Percentiles rank a stretch among this genome's conserved stretches.
phyloP scores from a whole-genome alignment of 164 flowering plant species.

The Sedum album region DNA sequence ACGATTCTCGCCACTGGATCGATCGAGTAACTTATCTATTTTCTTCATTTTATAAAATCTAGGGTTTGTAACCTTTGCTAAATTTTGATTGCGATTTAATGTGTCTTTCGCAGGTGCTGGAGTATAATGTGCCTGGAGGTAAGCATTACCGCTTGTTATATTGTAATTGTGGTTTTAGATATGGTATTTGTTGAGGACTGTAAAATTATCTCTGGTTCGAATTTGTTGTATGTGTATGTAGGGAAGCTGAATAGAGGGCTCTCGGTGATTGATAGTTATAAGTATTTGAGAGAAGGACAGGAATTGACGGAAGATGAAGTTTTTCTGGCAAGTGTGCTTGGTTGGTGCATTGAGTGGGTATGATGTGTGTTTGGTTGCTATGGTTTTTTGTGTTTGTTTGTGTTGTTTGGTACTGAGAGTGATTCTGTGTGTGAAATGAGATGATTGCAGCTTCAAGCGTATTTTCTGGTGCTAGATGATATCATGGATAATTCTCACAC shows the following conservation, averaged over 20 bases:
- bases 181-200: too few species aligned
- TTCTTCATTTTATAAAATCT: too few species aligned
- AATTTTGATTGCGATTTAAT: background rate
- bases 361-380: background rate
- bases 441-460: slow-evolving; percentile 66
- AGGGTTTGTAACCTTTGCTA: too few species aligned
- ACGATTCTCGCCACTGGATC: background rate
- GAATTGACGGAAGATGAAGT: slow-evolving; percentile 64
- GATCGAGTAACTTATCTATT: background rate
- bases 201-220: too few species aligned
- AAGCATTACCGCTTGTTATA: background rate
- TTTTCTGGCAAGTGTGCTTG: slow-evolving; percentile 63
- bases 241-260: slow-evolving; percentile 92
- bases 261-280: slow-evolving; percentile 86
- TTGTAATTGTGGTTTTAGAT: background rate
- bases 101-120: slow-evolving; percentile 80
- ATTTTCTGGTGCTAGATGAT: slow-evolving; percentile 56
- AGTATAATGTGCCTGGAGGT: slow-evolving; percentile 97
- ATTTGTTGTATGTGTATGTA: slow-evolving; percentile 16
- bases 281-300: slow-evolving; percentile 56
- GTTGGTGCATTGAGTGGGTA: slow-evolving; percentile 99
- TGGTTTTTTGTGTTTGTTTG: background rate
- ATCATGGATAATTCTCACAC: slow-evolving; percentile 88
- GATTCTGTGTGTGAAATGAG: background rate
- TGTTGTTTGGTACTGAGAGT: background rate